Percentiles rank a stretch among this genome's conserved stretches.
Conservation (phyloP, 208 protist species). For the Leishmania guyanensis region DNA sequence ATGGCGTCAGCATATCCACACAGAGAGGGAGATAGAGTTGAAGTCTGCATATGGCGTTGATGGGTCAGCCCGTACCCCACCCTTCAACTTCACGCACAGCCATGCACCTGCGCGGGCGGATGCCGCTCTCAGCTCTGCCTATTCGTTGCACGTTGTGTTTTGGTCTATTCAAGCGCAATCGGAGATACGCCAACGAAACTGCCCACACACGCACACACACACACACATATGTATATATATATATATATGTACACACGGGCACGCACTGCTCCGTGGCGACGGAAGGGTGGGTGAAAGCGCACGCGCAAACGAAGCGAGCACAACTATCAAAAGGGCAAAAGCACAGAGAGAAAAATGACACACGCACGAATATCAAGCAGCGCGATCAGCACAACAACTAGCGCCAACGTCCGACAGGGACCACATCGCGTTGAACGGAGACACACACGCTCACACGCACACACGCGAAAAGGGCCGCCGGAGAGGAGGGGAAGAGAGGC, state of each 20-base stretch:
- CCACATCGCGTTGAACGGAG: neutral
- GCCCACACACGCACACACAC: neutral
- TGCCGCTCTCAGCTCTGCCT: neutral
- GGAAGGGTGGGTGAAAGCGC: neutral
- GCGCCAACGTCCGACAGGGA: neutral
- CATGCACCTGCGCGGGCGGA: neutral
- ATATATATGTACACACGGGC: no score
- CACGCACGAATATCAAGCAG: neutral
- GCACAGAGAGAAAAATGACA: neutral
- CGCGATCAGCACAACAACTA: neutral
- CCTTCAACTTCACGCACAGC: neutral
- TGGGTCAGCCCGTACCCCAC: neutral
- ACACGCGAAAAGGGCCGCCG: neutral
- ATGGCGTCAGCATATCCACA: neutral
- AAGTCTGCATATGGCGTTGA: neutral
- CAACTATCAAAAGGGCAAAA: neutral
- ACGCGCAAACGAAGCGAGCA: neutral
- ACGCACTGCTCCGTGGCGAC: no score
- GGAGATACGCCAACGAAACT: neutral
- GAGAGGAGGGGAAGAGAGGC: constrained; percentile 2
- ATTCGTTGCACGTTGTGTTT: neutral
- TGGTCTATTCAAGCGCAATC: neutral
- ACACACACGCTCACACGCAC: neutral
- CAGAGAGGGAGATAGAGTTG: neutral
- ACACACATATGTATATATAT: neutral